Percentiles rank a stretch among this genome's conserved stretches.
Evolutionary conservation across 2,329 filamentous ascomycete genomes (phyloP).

Genomic region (Nothophoma quercina): DNA sequence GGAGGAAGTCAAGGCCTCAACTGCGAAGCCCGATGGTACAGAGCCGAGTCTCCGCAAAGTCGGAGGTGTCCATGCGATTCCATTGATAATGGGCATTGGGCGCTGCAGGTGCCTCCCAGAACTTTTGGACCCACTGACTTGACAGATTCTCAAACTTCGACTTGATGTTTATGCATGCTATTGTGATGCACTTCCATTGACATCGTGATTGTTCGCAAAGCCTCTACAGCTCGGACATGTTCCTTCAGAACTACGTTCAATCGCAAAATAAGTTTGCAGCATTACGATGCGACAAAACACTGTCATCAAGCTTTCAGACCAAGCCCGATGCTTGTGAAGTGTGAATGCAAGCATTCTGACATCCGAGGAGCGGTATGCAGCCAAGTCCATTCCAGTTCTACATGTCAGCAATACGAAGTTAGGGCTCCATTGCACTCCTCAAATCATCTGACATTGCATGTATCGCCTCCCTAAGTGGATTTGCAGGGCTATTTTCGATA

Average conservation of each 20-base stretch:
- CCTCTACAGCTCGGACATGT: too few relatives aligned
- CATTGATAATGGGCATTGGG: conserved; percentile 30
- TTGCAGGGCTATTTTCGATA: background rate
- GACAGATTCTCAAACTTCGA: conserved; percentile 24
- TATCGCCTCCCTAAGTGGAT: background rate
- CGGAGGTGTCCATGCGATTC: conserved; percentile 38
- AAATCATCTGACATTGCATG: background rate
- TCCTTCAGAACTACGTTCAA: too few relatives aligned
- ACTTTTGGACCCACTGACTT: conserved; percentile 5
- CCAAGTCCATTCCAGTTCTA: background rate
- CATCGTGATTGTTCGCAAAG: too few relatives aligned
- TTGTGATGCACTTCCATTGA: too few relatives aligned
- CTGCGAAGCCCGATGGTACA: conserved; percentile 38
- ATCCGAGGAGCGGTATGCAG: background rate
- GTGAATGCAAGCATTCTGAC: too few relatives aligned
- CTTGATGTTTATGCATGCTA: conserved; percentile 30
- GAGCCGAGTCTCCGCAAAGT: conserved; percentile 25
- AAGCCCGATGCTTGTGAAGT: too few relatives aligned
- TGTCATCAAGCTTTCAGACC: too few relatives aligned
- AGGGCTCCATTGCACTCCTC: background rate
- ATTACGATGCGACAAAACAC: too few relatives aligned
- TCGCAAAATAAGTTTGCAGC: too few relatives aligned
- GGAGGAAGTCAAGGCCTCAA: conserved; percentile 29
- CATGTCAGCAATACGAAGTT: conserved; percentile 5
- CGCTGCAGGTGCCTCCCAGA: conserved; percentile 28